Base-by-base conservation (phyloP, 805 yeast genomes). In the Cyberlindnera mrakii region DNA sequence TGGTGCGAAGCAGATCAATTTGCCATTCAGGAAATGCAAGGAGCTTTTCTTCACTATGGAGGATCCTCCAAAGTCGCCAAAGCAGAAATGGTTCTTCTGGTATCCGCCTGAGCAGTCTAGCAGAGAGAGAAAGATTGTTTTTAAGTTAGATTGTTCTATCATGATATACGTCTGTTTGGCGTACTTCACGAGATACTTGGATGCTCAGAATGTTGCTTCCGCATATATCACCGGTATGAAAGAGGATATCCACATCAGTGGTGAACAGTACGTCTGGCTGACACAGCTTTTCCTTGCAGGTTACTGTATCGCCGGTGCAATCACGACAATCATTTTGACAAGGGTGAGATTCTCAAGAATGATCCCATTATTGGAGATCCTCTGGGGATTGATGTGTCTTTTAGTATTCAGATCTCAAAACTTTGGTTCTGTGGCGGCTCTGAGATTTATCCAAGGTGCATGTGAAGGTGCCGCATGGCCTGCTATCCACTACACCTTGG, bases 151-250 rank as follows among this genome's bases (percentile, higher is more conserved):
- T 40, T 41, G 41, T 30, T 36, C 40, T 5, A 44, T 52, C 16
- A 30, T 52, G 42, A 23, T 47, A 3, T 52, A 41, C 33, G 53
- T 51, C 34, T 49, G 51, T 35, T 27, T 52, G 5, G 43, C 53
- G 6, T 52, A 44, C 42, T 50, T 52, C 43, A 45, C 46, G 30
- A 42, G 51, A 32, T 51, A 47, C 25, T 32, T 51, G 19, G 55
- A 51, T 35, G 39, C 44, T 18, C 29, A 49, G 15, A 49, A 51
- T 32, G 35, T 51, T 19, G 37, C 72, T 42, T 76, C 78, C 52
- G 85, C 85, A 1, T 80, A 78, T 49, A 75, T 75, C 29, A 67
- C 77, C 18, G 80, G 82, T 9, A 67, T 81, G 73, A 60, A 70
- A 47, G 77, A 71, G 51, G 76, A 65, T 30, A 62, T 78, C 35